Base-by-base conservation (phyloP, 331 rosid genomes). In the Stylosanthes scabra region DNA sequence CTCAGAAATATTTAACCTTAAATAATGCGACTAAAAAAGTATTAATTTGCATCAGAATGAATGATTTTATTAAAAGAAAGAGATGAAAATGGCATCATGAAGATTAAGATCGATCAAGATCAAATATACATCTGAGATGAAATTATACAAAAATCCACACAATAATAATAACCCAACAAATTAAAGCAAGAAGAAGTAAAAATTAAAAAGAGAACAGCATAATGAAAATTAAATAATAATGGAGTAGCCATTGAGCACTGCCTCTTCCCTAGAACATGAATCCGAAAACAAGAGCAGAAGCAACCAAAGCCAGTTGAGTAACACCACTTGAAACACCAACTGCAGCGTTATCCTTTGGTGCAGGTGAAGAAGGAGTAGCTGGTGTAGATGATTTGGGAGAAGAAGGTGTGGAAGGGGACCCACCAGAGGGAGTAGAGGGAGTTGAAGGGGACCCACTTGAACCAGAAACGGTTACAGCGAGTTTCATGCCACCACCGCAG, bases 191-290 rank as follows among this genome's bases (percentile, higher is more conserved):
- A 51, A 60, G 29, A 71, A 28, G 37, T 40, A 34, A 45, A 7
- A 49, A 8, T n/a, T 7, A 5, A 71, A 63, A 11, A 28, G 12
- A 49, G 56, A 52, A 2, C 16, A 68, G 56, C 41, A 47, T 31
- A 31, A 31, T 3, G 37, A 31, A 31, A 31, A 31, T 20, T 20
- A 20, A 20, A 20, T 20, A 20, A 20, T 20, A 20, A 20, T 20
- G 25, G 25, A 20, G 25, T 20, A 20, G 25, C 25, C 25, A 20
- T 20, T 20, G 25, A 20, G 92, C 96, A 89, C 89, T 92, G 93
- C 83, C 96, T 86, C 93, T 87, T 62, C 77, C 93, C 96, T 86
- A 83, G 84, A 82, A 61, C 83, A 76, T 79, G 63, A 80, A 63
- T 9, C 63, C 84, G 76, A 86, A 40, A 64, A 86, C 9, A 57